Percentiles rank a stretch among this genome's conserved stretches.
Evolutionary conservation across 352 stramenopile species (phyloP).

Genomic region (Phytophthora boehmeriae): DNA sequence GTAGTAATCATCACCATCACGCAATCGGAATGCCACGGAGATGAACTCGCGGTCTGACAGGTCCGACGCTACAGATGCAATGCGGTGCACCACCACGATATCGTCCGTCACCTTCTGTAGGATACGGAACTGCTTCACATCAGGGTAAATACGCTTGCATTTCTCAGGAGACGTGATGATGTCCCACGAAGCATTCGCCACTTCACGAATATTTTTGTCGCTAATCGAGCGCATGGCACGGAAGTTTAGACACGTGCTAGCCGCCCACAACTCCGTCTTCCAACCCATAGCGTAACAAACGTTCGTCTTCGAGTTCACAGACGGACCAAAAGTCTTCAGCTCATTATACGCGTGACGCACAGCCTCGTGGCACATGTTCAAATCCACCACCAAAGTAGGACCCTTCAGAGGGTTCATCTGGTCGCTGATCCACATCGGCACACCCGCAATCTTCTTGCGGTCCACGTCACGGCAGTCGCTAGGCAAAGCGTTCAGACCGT

Average conservation of each 20-base stretch:
- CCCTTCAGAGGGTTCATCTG: constrained; percentile 82
- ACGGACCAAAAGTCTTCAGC: constrained; percentile 73
- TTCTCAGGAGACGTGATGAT: constrained; percentile 87
- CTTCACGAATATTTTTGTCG: constrained; percentile 75
- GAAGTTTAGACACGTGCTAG: constrained; percentile 78
- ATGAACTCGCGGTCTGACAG: constrained; percentile 81
- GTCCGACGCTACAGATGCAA: constrained; percentile 75
- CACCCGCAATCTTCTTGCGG: constrained; percentile 75
- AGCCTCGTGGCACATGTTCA: constrained; percentile 80
- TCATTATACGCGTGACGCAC: constrained; percentile 83
- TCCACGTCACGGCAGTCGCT: constrained; percentile 80
- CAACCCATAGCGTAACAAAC: constrained; percentile 87
- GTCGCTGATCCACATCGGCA: constrained; percentile 82
- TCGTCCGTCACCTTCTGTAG: constrained; percentile 86
- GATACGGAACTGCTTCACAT: constrained; percentile 85
- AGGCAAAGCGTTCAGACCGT: constrained; percentile 76
- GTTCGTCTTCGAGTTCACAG: constrained; percentile 85
- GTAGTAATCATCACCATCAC: constrained; percentile 81
- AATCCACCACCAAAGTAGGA: constrained; percentile 74
- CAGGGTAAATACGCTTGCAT: constrained; percentile 83
- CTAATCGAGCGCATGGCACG: constrained; percentile 61
- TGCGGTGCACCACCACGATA: constrained; percentile 81
- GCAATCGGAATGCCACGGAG: constrained; percentile 74
- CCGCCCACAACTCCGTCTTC: constrained; percentile 85
- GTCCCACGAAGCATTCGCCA: constrained; percentile 77